Evolutionary conservation across 306 rosid genomes (phyloP).

Genomic region (Macrotyloma uniflorum): DNA sequence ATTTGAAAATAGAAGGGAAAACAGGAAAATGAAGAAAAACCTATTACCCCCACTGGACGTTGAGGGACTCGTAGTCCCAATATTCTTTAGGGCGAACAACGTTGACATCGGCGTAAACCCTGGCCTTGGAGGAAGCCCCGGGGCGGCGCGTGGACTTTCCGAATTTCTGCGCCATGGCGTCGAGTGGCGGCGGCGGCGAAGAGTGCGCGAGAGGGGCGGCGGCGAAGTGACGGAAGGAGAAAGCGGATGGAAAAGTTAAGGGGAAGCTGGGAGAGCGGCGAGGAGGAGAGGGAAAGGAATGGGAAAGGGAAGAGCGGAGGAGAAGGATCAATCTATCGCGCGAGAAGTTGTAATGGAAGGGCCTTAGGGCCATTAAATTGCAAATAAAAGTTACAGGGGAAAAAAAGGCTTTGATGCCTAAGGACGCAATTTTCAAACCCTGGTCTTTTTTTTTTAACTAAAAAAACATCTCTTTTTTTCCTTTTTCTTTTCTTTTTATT

Average conservation of each 20-base stretch:
- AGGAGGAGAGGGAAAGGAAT: conserved; percentile 30
- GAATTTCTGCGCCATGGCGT: conserved; percentile 93
- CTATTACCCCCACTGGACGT: conserved; percentile 93
- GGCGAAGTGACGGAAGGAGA: conserved; percentile 53
- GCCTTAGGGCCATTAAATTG: conserved; percentile 85
- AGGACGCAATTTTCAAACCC: conserved; percentile 36
- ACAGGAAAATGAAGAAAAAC: not conserved
- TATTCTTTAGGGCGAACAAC: conserved; percentile 92
- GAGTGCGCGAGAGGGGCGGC: conserved; percentile 34
- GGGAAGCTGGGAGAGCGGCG: conserved; percentile 24
- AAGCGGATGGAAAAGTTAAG: conserved; percentile 4
- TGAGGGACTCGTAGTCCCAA: conserved; percentile 93
- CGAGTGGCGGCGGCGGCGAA: conserved; percentile 34
- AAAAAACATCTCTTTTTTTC: not conserved
- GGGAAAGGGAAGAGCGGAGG: conserved; percentile 22
- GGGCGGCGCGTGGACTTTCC: conserved; percentile 94
- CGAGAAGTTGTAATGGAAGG: conserved; percentile 60
- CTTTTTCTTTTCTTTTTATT: not conserved
- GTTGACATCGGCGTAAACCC: conserved; percentile 85
- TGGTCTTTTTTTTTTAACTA: not conserved
- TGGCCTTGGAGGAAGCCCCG: conserved; percentile 90
- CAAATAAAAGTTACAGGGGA: not conserved
- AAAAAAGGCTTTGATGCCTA: not conserved
- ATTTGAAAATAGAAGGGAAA: not conserved
- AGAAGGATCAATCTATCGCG: conserved; percentile 46